Evolutionary conservation across 345 rosid genomes (phyloP).

Genomic region (rapeseed (Brassica napus)): DNA sequence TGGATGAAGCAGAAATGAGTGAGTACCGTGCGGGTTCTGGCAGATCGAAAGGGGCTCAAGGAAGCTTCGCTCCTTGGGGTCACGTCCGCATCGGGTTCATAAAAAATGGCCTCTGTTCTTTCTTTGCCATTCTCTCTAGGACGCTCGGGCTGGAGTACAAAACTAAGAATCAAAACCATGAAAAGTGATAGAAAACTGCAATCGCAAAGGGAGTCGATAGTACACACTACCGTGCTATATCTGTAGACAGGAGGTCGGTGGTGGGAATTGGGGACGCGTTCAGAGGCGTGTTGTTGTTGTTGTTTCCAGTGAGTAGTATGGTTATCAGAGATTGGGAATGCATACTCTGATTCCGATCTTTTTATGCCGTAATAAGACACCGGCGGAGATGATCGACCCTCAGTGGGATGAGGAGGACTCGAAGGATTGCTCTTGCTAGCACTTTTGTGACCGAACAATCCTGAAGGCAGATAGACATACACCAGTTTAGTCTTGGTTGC

Average conservation of each 20-base stretch:
- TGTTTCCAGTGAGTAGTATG: conserved; percentile 39
- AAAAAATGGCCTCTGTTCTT: conserved; percentile 3
- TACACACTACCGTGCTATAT: conserved; percentile 25
- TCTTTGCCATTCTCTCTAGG: conserved; percentile 22
- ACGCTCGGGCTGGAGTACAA: conserved; percentile 26
- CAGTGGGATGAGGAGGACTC: conserved; percentile 29
- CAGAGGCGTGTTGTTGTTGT: conserved; percentile 25
- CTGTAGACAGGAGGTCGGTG: conserved; percentile 38
- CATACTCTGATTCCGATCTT: conserved; percentile 30
- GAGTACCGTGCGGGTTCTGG: conserved; percentile 34
- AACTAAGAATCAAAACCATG: not conserved
- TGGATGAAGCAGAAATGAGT: not conserved
- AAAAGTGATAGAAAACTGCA: not conserved
- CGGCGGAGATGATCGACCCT: conserved; percentile 14
- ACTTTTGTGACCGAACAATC: conserved; percentile 22
- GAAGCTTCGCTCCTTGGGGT: conserved; percentile 30
- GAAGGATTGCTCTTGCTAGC: conserved; percentile 38
- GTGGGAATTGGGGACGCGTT: conserved; percentile 34
- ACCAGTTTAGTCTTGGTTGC: not conserved
- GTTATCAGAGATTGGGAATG: conserved; percentile 31
- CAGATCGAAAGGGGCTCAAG: conserved; percentile 26
- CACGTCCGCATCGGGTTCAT: conserved; percentile 32
- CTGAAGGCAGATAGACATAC: conserved; percentile 17
- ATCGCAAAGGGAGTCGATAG: not conserved
- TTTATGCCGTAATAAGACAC: conserved; percentile 15